A percentile compares a stretch with the other conserved stretches of the same genome.
These are phyloP conservation scores for Bondarzewia mesenterica DNA, from an alignment of 1,284 basidiomycete species.

Conservation along the genomic window DNA sequence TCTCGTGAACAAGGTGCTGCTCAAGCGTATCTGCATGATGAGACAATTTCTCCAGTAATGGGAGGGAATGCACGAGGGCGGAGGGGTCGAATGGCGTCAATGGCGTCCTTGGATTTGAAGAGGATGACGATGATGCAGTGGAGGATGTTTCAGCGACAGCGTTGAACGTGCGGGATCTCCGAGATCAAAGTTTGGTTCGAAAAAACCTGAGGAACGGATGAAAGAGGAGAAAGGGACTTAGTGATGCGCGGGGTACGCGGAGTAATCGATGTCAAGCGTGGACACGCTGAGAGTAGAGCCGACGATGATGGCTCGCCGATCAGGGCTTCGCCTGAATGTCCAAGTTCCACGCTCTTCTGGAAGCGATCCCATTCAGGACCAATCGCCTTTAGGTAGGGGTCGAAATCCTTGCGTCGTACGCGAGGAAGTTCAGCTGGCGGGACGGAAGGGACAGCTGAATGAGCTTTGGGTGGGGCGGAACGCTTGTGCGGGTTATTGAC, in stretches of 20 bases:
- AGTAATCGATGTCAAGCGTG: conserved; percentile 12
- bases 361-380: conserved; percentile 73
- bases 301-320: conserved; percentile 26
- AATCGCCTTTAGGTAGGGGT: conserved; percentile 70
- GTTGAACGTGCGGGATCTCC: conserved; percentile 76
- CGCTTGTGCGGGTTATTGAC: conserved; percentile 82
- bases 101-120: conserved; percentile 13
- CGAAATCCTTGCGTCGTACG: conserved; percentile 78
- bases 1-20: conserved; percentile 90
- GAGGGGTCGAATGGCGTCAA: conserved; percentile 38
- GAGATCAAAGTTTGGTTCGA: conserved; percentile 76
- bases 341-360: conserved; percentile 41
- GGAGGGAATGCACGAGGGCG: conserved; percentile 57
- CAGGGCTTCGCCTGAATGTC: conserved; percentile 37
- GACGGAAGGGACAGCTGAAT: conserved; percentile 69
- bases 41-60: conserved; percentile 86
- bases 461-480: conserved; percentile 79
- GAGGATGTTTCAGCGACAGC: conserved; percentile 60
- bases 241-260: conserved; percentile 24
- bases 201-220: conserved; percentile 81
- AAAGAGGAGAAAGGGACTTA: conserved; percentile 58
- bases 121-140: conserved; percentile 1
- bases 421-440: conserved; percentile 68
- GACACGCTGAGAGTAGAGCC: conserved; percentile 6
- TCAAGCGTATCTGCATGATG: conserved; percentile 93